phyloP scores from a whole-genome alignment of 2,329 filamentous ascomycete genomes.

The Rugonectria rugulosa region DNA sequence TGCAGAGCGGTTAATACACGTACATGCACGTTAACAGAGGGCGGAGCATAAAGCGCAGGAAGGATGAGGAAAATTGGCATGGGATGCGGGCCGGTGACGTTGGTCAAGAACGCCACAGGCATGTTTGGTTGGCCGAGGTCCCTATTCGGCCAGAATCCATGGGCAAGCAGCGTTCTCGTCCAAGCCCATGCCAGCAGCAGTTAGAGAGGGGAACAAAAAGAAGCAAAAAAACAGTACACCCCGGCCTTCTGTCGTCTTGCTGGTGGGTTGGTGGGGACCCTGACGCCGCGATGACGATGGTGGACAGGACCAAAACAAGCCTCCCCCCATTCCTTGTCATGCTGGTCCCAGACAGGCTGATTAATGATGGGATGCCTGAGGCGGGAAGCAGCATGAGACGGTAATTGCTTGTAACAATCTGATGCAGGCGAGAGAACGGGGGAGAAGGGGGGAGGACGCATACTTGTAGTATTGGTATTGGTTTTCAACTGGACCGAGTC shows the following conservation, averaged over 20 bases:
- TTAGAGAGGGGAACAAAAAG: background rate
- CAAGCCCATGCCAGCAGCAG: conserved; percentile 2
- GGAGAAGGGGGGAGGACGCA: too few species aligned
- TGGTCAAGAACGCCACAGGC: conserved; percentile 30
- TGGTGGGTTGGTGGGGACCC: conserved; percentile 39
- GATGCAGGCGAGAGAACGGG: too few species aligned
- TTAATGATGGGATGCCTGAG: too few species aligned
- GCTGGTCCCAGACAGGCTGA: too few species aligned
- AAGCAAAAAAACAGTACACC: background rate
- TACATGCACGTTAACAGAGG: background rate
- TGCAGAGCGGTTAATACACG: too few species aligned
- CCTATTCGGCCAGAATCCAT: background rate
- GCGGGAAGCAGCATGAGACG: too few species aligned
- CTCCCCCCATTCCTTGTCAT: conserved; percentile 5
- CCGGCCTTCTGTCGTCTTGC: conserved; percentile 1
- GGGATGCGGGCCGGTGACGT: conserved; percentile 36
- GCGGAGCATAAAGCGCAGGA: background rate
- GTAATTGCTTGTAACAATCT: too few species aligned
- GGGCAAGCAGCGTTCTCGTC: conserved; percentile 1
- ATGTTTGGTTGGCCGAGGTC: conserved; percentile 29
- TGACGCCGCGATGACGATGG: conserved; percentile 37
- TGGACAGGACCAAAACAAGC: conserved; percentile 11
- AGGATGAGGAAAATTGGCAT: background rate
- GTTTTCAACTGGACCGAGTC: too few species aligned
- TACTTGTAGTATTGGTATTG: too few species aligned